phyloP scores from a whole-genome alignment of 768 basidiomycete genomes.

The Suillus subalutaceus region DNA sequence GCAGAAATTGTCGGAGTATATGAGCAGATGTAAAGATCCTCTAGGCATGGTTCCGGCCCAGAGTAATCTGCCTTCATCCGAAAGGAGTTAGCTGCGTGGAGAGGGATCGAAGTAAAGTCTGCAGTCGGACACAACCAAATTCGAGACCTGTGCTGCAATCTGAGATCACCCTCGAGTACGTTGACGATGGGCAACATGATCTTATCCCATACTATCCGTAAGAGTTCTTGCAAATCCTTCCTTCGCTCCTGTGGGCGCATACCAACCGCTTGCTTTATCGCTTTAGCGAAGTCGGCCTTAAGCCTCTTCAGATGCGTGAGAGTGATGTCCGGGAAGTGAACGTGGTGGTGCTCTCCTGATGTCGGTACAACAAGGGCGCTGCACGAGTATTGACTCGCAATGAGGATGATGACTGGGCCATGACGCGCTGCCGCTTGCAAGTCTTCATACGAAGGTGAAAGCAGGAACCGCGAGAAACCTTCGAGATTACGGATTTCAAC shows the following conservation, averaged over 20 bases:
- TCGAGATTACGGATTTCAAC: not conserved
- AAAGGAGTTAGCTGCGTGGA: not conserved
- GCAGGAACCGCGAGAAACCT: not conserved
- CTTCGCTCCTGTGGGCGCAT: not conserved
- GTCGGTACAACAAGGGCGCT: not conserved
- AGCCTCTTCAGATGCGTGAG: not conserved
- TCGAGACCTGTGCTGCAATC: not conserved
- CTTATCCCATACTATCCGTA: not conserved
- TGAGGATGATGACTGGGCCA: not conserved
- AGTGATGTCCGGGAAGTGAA: accelerated
- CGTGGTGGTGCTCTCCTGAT: not conserved
- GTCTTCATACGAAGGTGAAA: not conserved
- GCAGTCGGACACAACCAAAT: constrained; percentile 23
- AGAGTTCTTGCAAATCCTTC: not conserved
- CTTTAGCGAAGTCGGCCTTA: not conserved
- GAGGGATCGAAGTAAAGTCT: not conserved
- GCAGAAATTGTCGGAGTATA: not conserved
- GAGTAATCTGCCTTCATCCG: not conserved
- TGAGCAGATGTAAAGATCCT: not conserved
- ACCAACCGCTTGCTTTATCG: accelerated
- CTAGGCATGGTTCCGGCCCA: not conserved
- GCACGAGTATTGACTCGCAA: not conserved
- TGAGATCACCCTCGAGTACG: not conserved
- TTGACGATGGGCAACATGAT: not conserved
- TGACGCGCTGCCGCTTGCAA: not conserved